phyloP scores from a whole-genome alignment of 106 monocot species.

The Dactylorhiza incarnata region DNA sequence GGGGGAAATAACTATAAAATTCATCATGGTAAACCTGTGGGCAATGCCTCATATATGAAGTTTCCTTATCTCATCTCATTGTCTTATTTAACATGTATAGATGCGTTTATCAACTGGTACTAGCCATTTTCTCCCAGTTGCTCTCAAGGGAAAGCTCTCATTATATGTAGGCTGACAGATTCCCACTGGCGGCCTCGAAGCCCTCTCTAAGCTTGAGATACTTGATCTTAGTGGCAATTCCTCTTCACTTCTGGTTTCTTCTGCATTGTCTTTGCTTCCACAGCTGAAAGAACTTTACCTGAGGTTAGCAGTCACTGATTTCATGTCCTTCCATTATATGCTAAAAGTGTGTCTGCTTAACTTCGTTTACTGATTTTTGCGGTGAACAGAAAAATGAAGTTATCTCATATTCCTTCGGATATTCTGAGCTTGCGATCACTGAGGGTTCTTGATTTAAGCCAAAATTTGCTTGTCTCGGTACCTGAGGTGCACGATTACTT shows the following conservation, averaged over 20 bases:
- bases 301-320: constrained; percentile 35
- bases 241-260: constrained; percentile 47
- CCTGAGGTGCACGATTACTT: constrained; percentile 47
- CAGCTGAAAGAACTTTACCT: constrained; percentile 82
- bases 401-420: constrained; percentile 45
- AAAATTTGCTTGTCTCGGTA: constrained; percentile 57
- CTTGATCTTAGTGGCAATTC: constrained; percentile 84
- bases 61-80: background rate
- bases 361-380: constrained; percentile 14
- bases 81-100: background rate
- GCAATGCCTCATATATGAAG: background rate
- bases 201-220: constrained; percentile 61
- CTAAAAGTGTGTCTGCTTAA: background rate
- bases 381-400: constrained; percentile 60
- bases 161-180: constrained; percentile 43
- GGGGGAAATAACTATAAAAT: background rate
- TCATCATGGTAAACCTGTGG: background rate
- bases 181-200: constrained; percentile 50
- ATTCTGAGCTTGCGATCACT: constrained; percentile 41
- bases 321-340: background rate
- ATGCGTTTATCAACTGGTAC: background rate
- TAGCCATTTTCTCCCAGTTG: background rate
- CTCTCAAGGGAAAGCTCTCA: background rate
- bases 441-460: constrained; percentile 74
- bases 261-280: constrained; percentile 39